Base-by-base conservation (phyloP, 495 filamentous ascomycete genomes). In the Aspergillus panamensis region DNA sequence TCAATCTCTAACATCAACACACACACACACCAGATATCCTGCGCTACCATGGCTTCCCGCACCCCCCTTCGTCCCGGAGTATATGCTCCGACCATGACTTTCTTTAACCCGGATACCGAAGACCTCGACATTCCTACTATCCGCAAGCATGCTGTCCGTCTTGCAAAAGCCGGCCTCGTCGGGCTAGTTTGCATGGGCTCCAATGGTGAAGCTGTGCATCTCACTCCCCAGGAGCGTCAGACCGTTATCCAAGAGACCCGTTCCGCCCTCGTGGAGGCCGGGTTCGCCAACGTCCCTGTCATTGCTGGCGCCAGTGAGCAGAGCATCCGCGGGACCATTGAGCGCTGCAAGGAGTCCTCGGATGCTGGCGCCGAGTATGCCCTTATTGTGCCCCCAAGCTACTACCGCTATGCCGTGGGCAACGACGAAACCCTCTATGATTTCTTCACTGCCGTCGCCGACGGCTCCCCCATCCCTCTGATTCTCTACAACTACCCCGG, bases 401-500 rank as follows among this genome's bases (percentile, higher is more conserved):
- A 94, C 74, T 96, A 91, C 80, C 86, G 90, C 21, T 78, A 77
- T 53, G 85, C 86, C 33, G 89, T 89, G 73, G 75, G 74, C 43
- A 88, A 88, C 67, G 89, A 94, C 63, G 82, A 87, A 51, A 82
- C 88, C 35, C 77, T 96, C 31, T 84, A 85, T 62, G 84, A 85
- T 62, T 95, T 87, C 78, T 95, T 87, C 77, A 85, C 81, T 14
- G 76, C 78, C 31, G 88, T 94, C 1, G 91, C 91, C 21, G 87
- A 92, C 66, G 77, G 63, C 10, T 87, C 84, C 20, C 89, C 91
- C 7, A 69, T 95, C 14, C 88, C 89, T 3, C 74, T 96, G n/a
- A 82, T 93, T 53, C 77, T 96, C 12, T 94, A 95, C 78, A 95
- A 96, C 78, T 95, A 95, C 74, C 91, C 91, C 1, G 91, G 90